A percentile compares a stretch with the other conserved stretches of the same genome.
These are phyloP conservation scores for Colletotrichum costaricense DNA, from an alignment of 2,329 filamentous ascomycete genomes.

Conservation along the genomic window DNA sequence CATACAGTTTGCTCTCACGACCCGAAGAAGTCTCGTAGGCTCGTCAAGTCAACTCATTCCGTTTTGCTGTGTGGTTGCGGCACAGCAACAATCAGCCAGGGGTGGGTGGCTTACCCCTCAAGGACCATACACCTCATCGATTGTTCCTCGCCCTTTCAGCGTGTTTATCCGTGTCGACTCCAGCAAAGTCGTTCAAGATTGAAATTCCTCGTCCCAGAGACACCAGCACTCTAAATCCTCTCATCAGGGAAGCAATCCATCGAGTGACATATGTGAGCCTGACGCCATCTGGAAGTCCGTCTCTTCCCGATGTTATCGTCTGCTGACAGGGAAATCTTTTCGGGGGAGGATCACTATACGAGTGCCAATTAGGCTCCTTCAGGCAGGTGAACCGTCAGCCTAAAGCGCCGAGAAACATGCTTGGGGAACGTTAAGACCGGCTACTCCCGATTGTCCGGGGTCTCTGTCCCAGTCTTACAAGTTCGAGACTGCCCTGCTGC, in stretches of 20 bases:
- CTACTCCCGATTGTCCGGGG: background rate
- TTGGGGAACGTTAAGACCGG: background rate
- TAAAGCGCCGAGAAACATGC: background rate
- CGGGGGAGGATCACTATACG: background rate
- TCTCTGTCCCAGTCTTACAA: background rate
- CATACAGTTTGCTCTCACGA: too few species aligned
- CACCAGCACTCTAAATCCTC: background rate
- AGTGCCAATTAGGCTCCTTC: background rate
- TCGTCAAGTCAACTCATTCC: background rate
- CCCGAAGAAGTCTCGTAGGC: background rate
- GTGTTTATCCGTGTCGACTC: background rate
- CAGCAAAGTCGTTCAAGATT: background rate
- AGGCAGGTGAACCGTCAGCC: background rate
- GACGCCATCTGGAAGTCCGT: background rate
- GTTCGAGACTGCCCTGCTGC: background rate
- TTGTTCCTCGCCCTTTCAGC: background rate
- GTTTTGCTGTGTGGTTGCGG: background rate
- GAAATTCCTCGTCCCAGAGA: background rate
- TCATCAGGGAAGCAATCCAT: background rate
- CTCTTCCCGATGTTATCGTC: background rate
- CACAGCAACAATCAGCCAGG: background rate
- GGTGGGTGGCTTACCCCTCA: background rate
- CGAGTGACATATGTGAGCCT: background rate
- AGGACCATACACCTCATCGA: too few species aligned
- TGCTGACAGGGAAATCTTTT: background rate